A percentile compares a stretch with the other conserved stretches of the same genome.
Conservation (phyloP, 768 basidiomycete species). For the Postia placenta region DNA sequence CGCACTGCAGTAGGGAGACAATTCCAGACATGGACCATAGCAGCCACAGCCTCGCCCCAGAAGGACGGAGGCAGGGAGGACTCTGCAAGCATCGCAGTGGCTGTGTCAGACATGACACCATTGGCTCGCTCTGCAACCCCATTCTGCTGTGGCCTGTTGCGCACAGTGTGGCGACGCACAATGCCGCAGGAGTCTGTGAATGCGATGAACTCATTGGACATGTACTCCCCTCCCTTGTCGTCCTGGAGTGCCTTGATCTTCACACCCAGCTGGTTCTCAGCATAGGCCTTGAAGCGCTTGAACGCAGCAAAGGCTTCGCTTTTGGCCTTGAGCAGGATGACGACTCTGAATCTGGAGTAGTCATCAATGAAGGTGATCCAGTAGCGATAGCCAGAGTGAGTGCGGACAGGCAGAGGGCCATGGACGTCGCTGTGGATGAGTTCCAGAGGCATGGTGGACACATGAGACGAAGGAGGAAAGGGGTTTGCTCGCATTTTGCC, state of each 20-base stretch:
- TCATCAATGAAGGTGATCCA: conserved; percentile 10
- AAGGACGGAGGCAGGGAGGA: conserved; percentile 1
- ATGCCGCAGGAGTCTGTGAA: conserved; percentile 16
- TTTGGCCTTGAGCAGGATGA: conserved; percentile 17
- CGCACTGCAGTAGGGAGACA: conserved; percentile 17
- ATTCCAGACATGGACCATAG: conserved; percentile 15
- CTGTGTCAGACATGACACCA: conserved; percentile 27
- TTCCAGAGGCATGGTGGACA: conserved; percentile 7
- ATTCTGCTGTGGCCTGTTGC: conserved; percentile 34
- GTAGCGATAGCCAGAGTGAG: conserved; percentile 5
- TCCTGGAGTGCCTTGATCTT: conserved; percentile 16
- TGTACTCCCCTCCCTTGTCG: conserved; percentile 23
- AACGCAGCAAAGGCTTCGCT: conserved; percentile 20
- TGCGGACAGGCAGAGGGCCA: conserved; percentile 7
- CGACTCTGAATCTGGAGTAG: conserved; percentile 1
- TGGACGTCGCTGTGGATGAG: conserved; percentile 23
- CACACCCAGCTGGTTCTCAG: conserved; percentile 19
- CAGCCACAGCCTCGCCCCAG: conserved; percentile 8
- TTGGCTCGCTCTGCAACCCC: conserved; percentile 36
- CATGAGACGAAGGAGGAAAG: conserved; percentile 11
- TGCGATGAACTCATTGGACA: conserved; percentile 11
- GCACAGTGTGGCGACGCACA: conserved; percentile 16
- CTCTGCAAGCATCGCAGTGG: conserved; percentile 23
- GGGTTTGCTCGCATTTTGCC: conserved; percentile 20
- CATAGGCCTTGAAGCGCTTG: conserved; percentile 24